Conservation (phyloP, 1,139 yeast species). For the Yamadazyma oceani region DNA sequence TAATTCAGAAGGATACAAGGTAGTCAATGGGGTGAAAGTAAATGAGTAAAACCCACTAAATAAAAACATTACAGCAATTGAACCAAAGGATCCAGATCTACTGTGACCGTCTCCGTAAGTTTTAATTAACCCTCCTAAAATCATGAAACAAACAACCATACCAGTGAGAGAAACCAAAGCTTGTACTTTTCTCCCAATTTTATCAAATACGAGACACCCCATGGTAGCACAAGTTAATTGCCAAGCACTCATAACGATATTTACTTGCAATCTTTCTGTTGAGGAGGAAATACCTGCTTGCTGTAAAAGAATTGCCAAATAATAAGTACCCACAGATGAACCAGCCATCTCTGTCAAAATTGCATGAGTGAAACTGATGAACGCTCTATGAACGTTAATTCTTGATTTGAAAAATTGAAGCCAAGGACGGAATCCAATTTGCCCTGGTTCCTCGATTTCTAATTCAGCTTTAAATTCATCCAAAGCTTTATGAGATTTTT, state of each 20-base stretch:
- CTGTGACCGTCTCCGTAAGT: slow-evolving; percentile 15
- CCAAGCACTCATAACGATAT: slow-evolving; percentile 16
- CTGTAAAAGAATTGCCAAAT: slow-evolving; percentile 14
- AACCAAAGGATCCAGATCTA: slow-evolving; percentile 15
- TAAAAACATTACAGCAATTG: slow-evolving; percentile 17
- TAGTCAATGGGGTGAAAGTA: slow-evolving; percentile 17
- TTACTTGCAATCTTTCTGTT: slow-evolving; percentile 13
- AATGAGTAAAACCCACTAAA: slow-evolving; percentile 18
- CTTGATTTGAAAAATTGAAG: slow-evolving; percentile 11
- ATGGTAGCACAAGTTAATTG: slow-evolving; percentile 12
- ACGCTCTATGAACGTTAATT: slow-evolving; percentile 12
- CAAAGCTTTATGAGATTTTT: slow-evolving; percentile 1
- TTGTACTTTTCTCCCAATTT: slow-evolving; percentile 15
- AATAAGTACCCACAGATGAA: slow-evolving; percentile 17
- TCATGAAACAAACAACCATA: slow-evolving; percentile 13
- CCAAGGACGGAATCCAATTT: slow-evolving; percentile 13
- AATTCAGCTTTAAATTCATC: slow-evolving; percentile 7
- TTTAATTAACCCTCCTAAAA: slow-evolving; percentile 16
- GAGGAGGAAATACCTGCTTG: slow-evolving; percentile 15
- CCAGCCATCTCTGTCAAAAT: slow-evolving; percentile 19
- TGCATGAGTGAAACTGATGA: slow-evolving; percentile 16
- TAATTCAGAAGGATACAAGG: slow-evolving; percentile 15
- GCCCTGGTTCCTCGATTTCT: background rate
- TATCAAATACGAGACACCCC: slow-evolving; percentile 14
- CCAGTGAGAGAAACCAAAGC: slow-evolving; percentile 11